Percentiles rank a stretch among this genome's conserved stretches.
phyloP scores from a whole-genome alignment of 371 early-diverging fungal species.

The Capniomyces stellatus region DNA sequence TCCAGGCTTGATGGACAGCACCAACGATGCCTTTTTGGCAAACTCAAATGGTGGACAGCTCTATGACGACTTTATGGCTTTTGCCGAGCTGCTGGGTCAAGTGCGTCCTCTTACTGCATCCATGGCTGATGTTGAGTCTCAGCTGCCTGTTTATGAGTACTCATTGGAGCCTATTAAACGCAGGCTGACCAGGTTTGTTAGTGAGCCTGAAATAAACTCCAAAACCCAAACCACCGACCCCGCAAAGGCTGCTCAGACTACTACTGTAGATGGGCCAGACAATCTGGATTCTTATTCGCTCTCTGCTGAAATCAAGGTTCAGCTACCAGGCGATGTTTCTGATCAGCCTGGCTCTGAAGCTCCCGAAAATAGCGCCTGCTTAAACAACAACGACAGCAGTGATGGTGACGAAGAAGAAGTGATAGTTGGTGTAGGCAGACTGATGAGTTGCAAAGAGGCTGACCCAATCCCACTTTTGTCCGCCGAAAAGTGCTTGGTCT shows the following conservation, averaged over 20 bases:
- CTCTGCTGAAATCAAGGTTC: no score
- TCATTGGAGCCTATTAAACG: neutral
- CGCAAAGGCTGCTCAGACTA: neutral
- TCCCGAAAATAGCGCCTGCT: neutral
- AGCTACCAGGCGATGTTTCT: no score
- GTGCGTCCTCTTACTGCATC: neutral
- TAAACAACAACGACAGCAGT: no score
- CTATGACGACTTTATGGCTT: constrained; percentile 4
- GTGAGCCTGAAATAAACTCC: neutral
- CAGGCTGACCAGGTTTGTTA: neutral
- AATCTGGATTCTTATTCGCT: no score
- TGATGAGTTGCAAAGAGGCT: neutral
- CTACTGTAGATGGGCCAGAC: neutral
- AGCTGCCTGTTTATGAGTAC: constrained; percentile 1
- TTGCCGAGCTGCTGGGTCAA: constrained; percentile 1
- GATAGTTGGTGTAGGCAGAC: neutral
- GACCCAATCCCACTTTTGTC: constrained; percentile 9
- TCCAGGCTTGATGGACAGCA: neutral
- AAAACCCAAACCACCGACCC: neutral
- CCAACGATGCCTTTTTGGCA: neutral
- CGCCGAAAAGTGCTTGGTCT: constrained; percentile 21
- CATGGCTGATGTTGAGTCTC: neutral
- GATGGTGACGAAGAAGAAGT: neutral
- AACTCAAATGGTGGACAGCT: neutral
- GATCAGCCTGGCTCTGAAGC: neutral